Percentiles rank a stretch among this genome's conserved stretches.
Evolutionary conservation across 345 rosid genomes (phyloP).

Genomic region (Cardamine chenopodiifolia): DNA sequence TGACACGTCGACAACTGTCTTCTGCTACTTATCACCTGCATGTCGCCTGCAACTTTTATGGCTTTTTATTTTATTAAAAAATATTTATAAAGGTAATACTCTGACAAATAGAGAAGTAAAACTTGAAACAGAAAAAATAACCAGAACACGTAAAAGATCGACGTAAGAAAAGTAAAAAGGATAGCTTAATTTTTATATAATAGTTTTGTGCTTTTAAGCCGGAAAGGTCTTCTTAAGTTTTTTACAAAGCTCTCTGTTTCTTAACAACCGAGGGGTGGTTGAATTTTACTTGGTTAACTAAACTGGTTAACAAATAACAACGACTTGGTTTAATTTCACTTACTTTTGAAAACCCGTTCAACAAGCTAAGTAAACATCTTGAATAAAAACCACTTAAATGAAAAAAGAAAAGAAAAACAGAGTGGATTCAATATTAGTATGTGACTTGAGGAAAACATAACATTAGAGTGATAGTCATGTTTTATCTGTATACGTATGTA

Average conservation of each 20-base stretch:
- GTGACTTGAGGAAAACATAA: not conserved
- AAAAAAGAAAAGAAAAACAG: not conserved
- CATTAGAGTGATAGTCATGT: not conserved
- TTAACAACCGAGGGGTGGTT: not conserved
- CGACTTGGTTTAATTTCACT: slow-evolving; percentile 1
- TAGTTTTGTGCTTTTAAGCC: slow-evolving; percentile 25
- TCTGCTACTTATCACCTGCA: slow-evolving; percentile 39
- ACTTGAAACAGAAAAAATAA: not conserved
- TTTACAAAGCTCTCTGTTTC: not conserved
- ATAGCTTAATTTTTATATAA: not conserved
- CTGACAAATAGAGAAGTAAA: slow-evolving; percentile 14
- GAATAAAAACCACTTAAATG: not conserved
- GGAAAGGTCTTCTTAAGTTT: slow-evolving; percentile 18
- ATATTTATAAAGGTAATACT: slow-evolving; percentile 1
- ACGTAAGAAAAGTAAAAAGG: not conserved
- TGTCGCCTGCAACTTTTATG: slow-evolving; percentile 17
- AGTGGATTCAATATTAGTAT: not conserved
- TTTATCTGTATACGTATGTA: slow-evolving; percentile 14
- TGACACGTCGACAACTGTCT: slow-evolving; percentile 37
- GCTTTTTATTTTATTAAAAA: not conserved
- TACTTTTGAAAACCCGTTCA: not conserved
- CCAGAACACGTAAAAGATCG: not conserved
- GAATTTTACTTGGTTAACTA: not conserved
- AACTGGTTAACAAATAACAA: slow-evolving; percentile 5
- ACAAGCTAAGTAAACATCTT: slow-evolving; percentile 4